Base-by-base conservation (phyloP, 2,329 filamentous ascomycete genomes). In the Sarocladiaceae sp. region DNA sequence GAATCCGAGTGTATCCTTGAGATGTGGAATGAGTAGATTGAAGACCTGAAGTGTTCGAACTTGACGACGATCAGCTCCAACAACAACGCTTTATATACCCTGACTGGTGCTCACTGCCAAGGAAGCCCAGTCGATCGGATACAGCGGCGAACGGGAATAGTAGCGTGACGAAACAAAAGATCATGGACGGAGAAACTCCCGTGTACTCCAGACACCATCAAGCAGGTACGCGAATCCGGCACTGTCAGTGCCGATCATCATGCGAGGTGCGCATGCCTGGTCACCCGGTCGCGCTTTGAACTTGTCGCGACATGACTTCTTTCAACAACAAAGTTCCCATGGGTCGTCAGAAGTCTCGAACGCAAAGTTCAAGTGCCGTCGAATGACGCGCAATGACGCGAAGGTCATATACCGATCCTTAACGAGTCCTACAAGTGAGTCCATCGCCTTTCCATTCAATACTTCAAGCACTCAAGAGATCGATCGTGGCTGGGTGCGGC, bases 191-290 rank as follows among this genome's bases (percentile, higher is more conserved):
- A 46, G n/a, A 4, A 46, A 42, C 39, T 42, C 25, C 39, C 40
- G 40, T 11, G 7, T 20, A 10, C 40, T 29, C 40, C 40, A 46
- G 5, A 46, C 23, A 46, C 23, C 40, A 15, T 8, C 5, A 46
- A 29, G 40, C 22, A 46, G 40, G 25, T 17, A 46, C 40, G 40
- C 40, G 22, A 46, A 46, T 46, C 22, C 40, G 40, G 40, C 25
- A 46, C 17, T 46, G 40, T 46, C 40, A 26, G 40, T 29, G 40
- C 40, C 17, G 40, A 46, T 46, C 40, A 46, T 46, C 17, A 46
- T 46, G 40, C 40, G 40, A 46, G 23, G 25, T 22, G 40, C 29
- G 25, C 40, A 15, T 29, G 40, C 23, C 40, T 46, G 5, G 40
- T 46, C 5, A 46, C 22, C 26, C 26, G 40, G 6, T 46, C 4